Percentiles rank a stretch among this genome's conserved stretches.
Evolutionary conservation across 306 rosid species (phyloP).

Genomic region (Corylus heterophylla): DNA sequence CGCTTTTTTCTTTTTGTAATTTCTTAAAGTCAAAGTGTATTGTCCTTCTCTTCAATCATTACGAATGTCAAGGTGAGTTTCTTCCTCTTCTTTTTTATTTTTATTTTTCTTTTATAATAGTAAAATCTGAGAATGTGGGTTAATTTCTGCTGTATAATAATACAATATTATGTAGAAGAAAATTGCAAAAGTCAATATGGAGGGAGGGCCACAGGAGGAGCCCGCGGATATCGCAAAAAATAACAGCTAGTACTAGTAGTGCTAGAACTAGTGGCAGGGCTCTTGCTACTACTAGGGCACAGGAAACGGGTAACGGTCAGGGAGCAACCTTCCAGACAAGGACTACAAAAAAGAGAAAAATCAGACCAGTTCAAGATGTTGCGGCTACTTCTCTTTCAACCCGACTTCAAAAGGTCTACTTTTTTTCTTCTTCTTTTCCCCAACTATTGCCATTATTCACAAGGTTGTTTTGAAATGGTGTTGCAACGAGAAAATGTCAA

Average conservation of each 20-base stretch:
- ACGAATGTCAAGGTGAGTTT: conserved; percentile 48
- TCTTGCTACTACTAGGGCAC: background rate
- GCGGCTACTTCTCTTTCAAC: conserved; percentile 17
- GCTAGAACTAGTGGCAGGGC: background rate
- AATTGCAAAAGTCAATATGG: conserved; percentile 33
- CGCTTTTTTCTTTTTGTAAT: background rate
- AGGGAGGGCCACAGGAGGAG: conserved; percentile 55
- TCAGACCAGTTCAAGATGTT: conserved; percentile 32
- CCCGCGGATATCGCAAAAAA: conserved; percentile 37
- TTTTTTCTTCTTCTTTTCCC: background rate
- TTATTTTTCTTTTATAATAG: background rate
- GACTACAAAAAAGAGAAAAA: conserved; percentile 42
- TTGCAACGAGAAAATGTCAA: no score
- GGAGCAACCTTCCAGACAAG: conserved; percentile 51
- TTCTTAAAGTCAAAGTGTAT: background rate
- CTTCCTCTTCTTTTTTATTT: background rate
- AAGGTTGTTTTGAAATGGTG: no score
- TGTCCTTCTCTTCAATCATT: conserved; percentile 8
- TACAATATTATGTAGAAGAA: conserved; percentile 21
- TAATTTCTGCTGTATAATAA: background rate
- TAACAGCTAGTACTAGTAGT: conserved; percentile 23
- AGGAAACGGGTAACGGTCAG: conserved; percentile 18
- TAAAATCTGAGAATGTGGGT: conserved; percentile 20
- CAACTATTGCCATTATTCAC: no score
- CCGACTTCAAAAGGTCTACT: conserved; percentile 11